These are phyloP conservation scores for Wickerhamomyces strasburgensis DNA, from an alignment of 805 yeast species.

Conservation along the genomic window DNA sequence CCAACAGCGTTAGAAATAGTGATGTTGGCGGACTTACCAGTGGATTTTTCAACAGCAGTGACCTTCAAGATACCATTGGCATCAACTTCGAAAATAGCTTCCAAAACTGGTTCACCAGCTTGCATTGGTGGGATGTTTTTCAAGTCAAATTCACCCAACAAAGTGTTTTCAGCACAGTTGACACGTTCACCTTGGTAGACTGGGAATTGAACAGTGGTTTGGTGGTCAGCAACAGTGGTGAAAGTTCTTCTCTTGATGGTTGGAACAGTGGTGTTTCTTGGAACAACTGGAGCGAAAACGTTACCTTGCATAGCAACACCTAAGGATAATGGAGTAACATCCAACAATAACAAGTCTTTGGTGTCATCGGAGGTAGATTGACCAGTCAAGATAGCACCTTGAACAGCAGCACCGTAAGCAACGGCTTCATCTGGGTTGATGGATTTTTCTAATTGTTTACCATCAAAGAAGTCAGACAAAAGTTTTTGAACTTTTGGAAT, in stretches of 20 bases:
- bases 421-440: conserved; percentile 99
- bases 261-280: conserved; percentile 99
- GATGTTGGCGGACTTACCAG: conserved; percentile 97
- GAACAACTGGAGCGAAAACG: conserved; percentile 97
- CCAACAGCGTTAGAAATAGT: conserved; percentile 99
- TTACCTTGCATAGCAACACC: conserved; percentile 99
- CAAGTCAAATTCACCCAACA: conserved; percentile 97
- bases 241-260: conserved; percentile 98
- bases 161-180: conserved; percentile 95
- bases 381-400: conserved; percentile 98
- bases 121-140: conserved; percentile 97
- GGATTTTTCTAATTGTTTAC: conserved; percentile 93
- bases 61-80: conserved; percentile 99
- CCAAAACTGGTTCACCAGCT: conserved; percentile 99
- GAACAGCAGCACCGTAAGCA: conserved; percentile 99
- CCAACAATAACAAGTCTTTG: conserved; percentile 91
- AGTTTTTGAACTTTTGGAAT: conserved; percentile 97
- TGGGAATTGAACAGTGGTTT: conserved; percentile 98
- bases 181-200: conserved; percentile 99
- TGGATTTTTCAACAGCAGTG: conserved; percentile 96
- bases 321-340: conserved; percentile 95
- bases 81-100: conserved; percentile 98
- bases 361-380: conserved; percentile 86
- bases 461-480: conserved; percentile 91
- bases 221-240: conserved; percentile 98